Base-by-base conservation (phyloP, 495 filamentous ascomycete species). In the Sordaria brevicollis region DNA sequence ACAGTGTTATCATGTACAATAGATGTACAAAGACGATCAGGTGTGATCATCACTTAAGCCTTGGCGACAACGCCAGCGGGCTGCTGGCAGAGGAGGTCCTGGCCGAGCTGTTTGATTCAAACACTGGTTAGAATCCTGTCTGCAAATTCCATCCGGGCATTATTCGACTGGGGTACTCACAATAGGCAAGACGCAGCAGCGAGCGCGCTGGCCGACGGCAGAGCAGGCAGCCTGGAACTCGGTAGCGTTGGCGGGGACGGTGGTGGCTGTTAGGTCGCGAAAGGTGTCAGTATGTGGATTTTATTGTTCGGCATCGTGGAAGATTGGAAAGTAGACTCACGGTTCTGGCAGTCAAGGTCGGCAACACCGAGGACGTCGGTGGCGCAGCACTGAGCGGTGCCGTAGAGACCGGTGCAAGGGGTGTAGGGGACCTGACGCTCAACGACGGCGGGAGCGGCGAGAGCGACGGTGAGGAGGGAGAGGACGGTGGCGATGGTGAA, bases 181-280 rank as follows among this genome's bases (percentile, higher is more conserved):
- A 37, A 81, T 65, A 4, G 81, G 80, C 13, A 83, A 69, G 54
- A 79, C 79, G 67, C 81, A 83, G 80, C 81, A 83, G 70, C 81
- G 80, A 36, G 81, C 80, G 8, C 79, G 80, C 77, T 83, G 79
- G 73, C 81, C 80, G 66, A 79, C 76, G 67, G 29, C 79, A 0
- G 81, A 65, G 75, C 81, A 83, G 67, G 76, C 35, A 2, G 71
- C 31, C 65, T 65, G 74, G 76, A 83, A 83, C 49, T 76, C 38
- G 41, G 6, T n/a, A 10, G 80, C 77, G 62, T 35, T 68, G 65
- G 75, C 73, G 19, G 78, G 76, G 21, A 70, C 70, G 0, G 67
- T n/a, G 2, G 80, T 71, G 13, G 80, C 77, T 79, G 10, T 4
- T 9, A 6, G 1, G 9, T 21, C 5, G 43, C 11, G 17, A 19